Evolutionary conservation across 1,284 basidiomycete genomes (phyloP).

Genomic region (Ceratobasidium sp.): DNA sequence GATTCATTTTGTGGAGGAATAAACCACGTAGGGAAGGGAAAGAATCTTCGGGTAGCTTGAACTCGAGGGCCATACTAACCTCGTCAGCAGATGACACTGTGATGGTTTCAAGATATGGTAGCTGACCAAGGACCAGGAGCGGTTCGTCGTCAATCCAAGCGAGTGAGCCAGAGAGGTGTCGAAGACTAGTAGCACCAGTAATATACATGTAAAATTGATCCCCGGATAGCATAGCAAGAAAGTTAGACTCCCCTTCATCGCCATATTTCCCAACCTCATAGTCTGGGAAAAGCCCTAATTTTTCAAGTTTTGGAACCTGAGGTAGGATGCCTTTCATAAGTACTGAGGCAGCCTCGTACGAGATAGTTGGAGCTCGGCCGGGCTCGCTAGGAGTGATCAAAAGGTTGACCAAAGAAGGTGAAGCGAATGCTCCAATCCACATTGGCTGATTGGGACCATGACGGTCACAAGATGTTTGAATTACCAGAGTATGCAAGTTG

Average conservation of each 20-base stretch:
- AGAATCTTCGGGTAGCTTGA: neutral
- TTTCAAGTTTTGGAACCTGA: neutral
- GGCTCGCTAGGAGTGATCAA: neutral
- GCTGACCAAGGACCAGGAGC: too few species aligned
- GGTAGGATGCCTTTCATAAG: neutral
- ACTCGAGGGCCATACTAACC: neutral
- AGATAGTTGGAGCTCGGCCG: neutral
- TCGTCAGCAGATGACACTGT: neutral
- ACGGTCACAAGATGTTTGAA: neutral
- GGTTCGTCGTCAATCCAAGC: too few species aligned
- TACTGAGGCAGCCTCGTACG: neutral
- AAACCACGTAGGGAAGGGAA: neutral
- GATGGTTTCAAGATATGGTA: neutral
- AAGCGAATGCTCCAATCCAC: conserved; percentile 3
- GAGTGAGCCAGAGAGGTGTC: too few species aligned
- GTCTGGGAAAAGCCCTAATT: neutral
- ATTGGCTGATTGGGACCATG: neutral
- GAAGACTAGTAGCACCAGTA: too few species aligned
- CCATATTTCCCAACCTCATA: neutral
- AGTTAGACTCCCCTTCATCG: too few species aligned
- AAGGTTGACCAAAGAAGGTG: neutral
- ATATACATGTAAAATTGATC: too few species aligned
- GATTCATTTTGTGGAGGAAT: neutral
- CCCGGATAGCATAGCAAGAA: too few species aligned
- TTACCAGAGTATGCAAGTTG: neutral